Evolutionary conservation across 176 grass and related monocot species (phyloP).

Genomic region (Carex parvula): DNA sequence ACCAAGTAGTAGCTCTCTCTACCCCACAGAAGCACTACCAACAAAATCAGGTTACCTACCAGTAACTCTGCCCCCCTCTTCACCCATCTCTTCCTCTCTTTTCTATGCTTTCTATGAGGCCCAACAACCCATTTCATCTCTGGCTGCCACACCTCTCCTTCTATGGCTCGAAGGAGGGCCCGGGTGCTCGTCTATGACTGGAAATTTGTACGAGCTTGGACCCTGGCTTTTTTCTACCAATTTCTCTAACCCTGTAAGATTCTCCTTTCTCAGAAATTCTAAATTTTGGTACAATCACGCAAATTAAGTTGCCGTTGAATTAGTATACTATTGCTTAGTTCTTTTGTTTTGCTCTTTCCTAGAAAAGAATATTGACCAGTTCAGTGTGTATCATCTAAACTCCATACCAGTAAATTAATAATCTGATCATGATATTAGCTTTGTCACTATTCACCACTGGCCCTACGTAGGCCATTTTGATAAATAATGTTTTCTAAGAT

Average conservation of each 20-base stretch:
- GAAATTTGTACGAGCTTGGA: constrained; percentile 59
- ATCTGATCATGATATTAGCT: not conserved
- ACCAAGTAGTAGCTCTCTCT: not conserved
- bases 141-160: constrained; percentile 39
- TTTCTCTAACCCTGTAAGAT: constrained; percentile 16
- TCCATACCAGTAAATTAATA: not conserved
- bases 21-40: constrained; percentile 37
- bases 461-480: not conserved
- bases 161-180: constrained; percentile 67
- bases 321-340: not conserved
- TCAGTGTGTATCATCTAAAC: not conserved
- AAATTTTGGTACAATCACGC: not conserved
- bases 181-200: constrained; percentile 53
- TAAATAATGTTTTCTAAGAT: not conserved
- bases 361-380: not conserved
- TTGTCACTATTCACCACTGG: not conserved
- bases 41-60: constrained; percentile 57
- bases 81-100: constrained; percentile 36
- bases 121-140: constrained; percentile 36
- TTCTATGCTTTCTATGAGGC: constrained; percentile 68
- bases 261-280: not conserved
- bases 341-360: not conserved
- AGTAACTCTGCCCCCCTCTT: constrained; percentile 20
- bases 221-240: constrained; percentile 42
- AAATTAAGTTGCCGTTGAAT: not conserved